These are phyloP conservation scores for Paramecium caudatum DNA, from an alignment of 73 alveolate species.

Conservation along the genomic window DNA sequence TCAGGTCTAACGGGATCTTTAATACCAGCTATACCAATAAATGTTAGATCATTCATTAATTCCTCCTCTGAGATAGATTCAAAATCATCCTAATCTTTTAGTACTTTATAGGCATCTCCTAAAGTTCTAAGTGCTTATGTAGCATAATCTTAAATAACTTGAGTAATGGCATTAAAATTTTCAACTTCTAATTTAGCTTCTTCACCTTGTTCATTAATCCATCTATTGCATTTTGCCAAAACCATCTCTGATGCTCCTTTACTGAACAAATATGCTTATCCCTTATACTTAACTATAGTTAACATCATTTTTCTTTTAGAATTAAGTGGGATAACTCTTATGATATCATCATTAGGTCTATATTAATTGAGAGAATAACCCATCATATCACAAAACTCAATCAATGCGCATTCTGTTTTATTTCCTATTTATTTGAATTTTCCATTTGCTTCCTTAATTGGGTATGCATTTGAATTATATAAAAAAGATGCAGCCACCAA, in stretches of 20 bases:
- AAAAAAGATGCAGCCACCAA: slow-evolving; percentile 37
- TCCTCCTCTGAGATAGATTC: slow-evolving; percentile 65
- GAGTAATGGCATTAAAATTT: slow-evolving; percentile 56
- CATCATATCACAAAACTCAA: slow-evolving; percentile 75
- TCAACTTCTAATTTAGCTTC: slow-evolving; percentile 67
- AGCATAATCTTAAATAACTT: slow-evolving; percentile 82
- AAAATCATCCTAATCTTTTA: slow-evolving; percentile 31
- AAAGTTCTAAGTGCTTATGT: slow-evolving; percentile 80
- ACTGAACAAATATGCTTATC: slow-evolving; percentile 81
- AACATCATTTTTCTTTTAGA: slow-evolving; percentile 94
- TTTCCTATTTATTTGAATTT: slow-evolving; percentile 82
- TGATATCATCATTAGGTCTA: slow-evolving; percentile 61
- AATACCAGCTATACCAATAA: slow-evolving; percentile 90
- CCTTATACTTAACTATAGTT: slow-evolving; percentile 84
- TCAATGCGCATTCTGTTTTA: slow-evolving; percentile 89
- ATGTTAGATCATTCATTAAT: slow-evolving; percentile 73
- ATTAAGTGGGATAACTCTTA: slow-evolving; percentile 88
- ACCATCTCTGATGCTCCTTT: slow-evolving; percentile 97
- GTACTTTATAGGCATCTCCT: slow-evolving; percentile 79
- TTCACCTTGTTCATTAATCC: slow-evolving; percentile 77
- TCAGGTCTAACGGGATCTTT: slow-evolving; percentile 93
- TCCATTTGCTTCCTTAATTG: slow-evolving; percentile 28
- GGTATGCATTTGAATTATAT: slow-evolving; percentile 70
- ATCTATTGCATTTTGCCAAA: slow-evolving; percentile 80
- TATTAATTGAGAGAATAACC: slow-evolving; percentile 76